phyloP scores from a whole-genome alignment of 805 yeast genomes.

The Ogataea parapolymorpha region DNA sequence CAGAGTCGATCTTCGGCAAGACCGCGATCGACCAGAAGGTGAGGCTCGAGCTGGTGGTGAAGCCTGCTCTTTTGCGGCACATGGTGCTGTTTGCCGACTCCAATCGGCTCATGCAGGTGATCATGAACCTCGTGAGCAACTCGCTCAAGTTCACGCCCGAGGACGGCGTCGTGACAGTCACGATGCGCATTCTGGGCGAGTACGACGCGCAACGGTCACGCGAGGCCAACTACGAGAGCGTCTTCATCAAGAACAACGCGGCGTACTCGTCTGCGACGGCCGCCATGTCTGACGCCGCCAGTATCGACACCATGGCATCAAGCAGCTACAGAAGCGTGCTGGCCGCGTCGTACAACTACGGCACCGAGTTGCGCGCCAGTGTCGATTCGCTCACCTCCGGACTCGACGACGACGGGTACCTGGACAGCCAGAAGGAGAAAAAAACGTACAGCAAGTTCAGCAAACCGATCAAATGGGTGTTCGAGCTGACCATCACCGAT shows the following conservation, averaged over 20 bases:
- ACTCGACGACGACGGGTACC: slow-evolving; percentile 22
- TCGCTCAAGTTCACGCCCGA: slow-evolving; percentile 90
- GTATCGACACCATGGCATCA: slow-evolving; percentile 29
- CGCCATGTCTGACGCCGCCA: slow-evolving; percentile 13
- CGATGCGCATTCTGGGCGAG: slow-evolving; percentile 63
- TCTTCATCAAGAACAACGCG: slow-evolving; percentile 36
- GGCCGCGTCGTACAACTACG: slow-evolving; percentile 37
- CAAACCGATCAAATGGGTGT: slow-evolving; percentile 46
- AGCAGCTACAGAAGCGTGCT: slow-evolving; percentile 39
- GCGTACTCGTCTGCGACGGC: slow-evolving; percentile 1
- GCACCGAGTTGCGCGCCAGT: slow-evolving; percentile 7
- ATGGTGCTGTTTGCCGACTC: slow-evolving; percentile 83
- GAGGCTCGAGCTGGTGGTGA: slow-evolving; percentile 55
- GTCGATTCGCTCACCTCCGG: slow-evolving; percentile 9
- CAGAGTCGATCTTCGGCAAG: slow-evolving; percentile 79
- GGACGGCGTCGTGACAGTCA: slow-evolving; percentile 73
- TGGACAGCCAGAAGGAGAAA: slow-evolving; percentile 14
- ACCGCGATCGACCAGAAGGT: slow-evolving; percentile 77
- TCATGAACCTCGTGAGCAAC: slow-evolving; percentile 89
- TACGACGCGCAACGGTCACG: slow-evolving; percentile 56
- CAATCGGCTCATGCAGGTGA: slow-evolving; percentile 84
- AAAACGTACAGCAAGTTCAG: slow-evolving; percentile 19
- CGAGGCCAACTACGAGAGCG: slow-evolving; percentile 40
- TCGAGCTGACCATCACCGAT: slow-evolving; percentile 75
- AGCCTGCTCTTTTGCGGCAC: slow-evolving; percentile 57